Evolutionary conservation across 1,284 basidiomycete genomes (phyloP).

Genomic region (Singerocomus rubriflavus): DNA sequence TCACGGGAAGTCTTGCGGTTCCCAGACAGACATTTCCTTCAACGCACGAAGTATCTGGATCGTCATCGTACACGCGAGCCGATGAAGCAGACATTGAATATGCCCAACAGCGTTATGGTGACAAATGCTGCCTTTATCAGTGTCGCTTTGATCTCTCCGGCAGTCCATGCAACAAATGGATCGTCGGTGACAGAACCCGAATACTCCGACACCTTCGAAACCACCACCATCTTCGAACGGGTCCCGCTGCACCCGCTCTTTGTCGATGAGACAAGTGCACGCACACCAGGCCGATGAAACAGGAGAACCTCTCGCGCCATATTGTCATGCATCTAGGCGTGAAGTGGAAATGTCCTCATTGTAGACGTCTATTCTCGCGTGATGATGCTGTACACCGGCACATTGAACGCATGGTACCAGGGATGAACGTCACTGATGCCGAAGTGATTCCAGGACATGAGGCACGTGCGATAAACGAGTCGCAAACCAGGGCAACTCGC

Average conservation of each 20-base stretch:
- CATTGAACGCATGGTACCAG: slow-evolving; percentile 29
- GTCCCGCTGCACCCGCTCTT: slow-evolving; percentile 11
- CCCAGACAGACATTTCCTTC: neutral
- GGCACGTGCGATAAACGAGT: slow-evolving; percentile 21
- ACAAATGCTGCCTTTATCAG: slow-evolving; percentile 20
- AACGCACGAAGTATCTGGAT: neutral
- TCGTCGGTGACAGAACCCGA: slow-evolving; percentile 26
- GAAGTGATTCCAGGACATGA: slow-evolving; percentile 26
- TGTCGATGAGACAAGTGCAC: slow-evolving; percentile 29
- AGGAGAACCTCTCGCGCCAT: slow-evolving; percentile 34
- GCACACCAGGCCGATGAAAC: slow-evolving; percentile 27
- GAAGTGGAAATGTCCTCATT: slow-evolving; percentile 32
- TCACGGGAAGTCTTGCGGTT: neutral
- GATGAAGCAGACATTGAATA: slow-evolving; percentile 25
- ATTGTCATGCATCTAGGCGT: slow-evolving; percentile 29
- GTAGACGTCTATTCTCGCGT: slow-evolving; percentile 26
- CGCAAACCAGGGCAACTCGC: slow-evolving; percentile 4
- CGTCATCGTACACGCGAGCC: neutral
- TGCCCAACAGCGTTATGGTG: slow-evolving; percentile 15
- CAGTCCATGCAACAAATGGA: slow-evolving; percentile 25
- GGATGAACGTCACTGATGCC: slow-evolving; percentile 21
- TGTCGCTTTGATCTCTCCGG: slow-evolving; percentile 28
- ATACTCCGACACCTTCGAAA: slow-evolving; percentile 27
- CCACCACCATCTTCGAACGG: slow-evolving; percentile 23
- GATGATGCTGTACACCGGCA: slow-evolving; percentile 33